Percentiles rank a stretch among this genome's conserved stretches.
Evolutionary conservation across 176 grass and related monocot genomes (phyloP).

Genomic region (Aegilops speltoides): DNA sequence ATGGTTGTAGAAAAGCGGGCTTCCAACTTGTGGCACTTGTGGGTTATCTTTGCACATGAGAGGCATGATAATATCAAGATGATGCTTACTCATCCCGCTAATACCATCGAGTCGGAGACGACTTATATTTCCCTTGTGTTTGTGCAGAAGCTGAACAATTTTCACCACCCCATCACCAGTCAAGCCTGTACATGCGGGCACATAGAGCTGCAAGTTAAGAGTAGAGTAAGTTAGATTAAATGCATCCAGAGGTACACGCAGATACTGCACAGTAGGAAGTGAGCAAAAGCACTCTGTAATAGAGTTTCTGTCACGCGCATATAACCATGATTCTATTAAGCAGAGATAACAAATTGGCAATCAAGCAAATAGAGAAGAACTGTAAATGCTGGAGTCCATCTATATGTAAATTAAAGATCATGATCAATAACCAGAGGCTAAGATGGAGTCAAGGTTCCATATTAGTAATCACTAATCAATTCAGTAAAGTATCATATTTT

Average conservation of each 20-base stretch:
- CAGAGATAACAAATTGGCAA: not conserved
- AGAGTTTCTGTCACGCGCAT: conserved; percentile 15
- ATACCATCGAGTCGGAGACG: conserved; percentile 56
- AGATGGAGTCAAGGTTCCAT: not conserved
- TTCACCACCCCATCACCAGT: conserved; percentile 76
- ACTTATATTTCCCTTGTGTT: conserved; percentile 47
- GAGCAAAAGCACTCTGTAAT: not conserved
- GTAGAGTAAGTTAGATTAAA: conserved; percentile 28
- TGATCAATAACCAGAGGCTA: not conserved
- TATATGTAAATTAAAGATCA: no score
- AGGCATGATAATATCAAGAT: conserved; percentile 71
- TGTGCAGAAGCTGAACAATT: conserved; percentile 52
- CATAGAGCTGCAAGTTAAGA: conserved; percentile 73
- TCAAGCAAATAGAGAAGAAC: conserved; percentile 11
- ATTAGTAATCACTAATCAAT: not conserved
- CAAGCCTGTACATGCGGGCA: conserved; percentile 74
- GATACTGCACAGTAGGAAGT: conserved; percentile 18
- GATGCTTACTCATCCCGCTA: conserved; percentile 60
- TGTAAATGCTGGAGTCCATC: not conserved
- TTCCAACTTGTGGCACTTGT: conserved; percentile 2
- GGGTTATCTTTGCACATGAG: conserved; percentile 45
- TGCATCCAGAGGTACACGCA: conserved; percentile 12
- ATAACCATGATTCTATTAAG: not conserved
- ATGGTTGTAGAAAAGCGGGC: conserved; percentile 44
- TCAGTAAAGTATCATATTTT: not conserved